Conservation (phyloP, 116 monocot species). For the Trichopus zeylanicus region DNA sequence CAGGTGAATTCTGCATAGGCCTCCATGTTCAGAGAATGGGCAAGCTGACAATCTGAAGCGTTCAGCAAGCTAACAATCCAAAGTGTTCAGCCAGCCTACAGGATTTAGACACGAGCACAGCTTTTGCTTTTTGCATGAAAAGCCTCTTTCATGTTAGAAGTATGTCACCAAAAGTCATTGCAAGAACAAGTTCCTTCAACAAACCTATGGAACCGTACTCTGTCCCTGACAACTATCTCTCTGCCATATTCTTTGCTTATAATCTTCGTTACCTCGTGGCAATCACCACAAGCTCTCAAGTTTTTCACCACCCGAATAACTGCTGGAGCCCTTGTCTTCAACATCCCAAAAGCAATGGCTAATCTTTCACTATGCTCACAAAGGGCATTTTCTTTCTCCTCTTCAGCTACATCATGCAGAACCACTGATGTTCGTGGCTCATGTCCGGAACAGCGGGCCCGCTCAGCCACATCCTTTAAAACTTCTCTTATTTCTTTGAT, state of each 20-base stretch:
- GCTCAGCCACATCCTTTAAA: constrained; percentile 42
- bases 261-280: constrained; percentile 83
- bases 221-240: constrained; percentile 82
- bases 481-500: constrained; percentile 51
- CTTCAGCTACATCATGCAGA: constrained; percentile 80
- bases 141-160: too few species aligned
- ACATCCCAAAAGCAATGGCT: constrained; percentile 77
- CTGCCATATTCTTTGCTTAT: constrained; percentile 54
- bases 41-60: too few species aligned
- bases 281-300: constrained; percentile 70
- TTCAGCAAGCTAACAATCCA: too few species aligned
- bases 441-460: constrained; percentile 49
- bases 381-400: constrained; percentile 71
- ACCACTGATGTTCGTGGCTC: constrained; percentile 52
- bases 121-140: too few species aligned
- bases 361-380: constrained; percentile 90
- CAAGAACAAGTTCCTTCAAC: constrained; percentile 59
- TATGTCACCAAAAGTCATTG: constrained; percentile 81
- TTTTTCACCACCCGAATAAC: constrained; percentile 84
- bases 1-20: too few species aligned
- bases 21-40: too few species aligned
- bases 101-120: too few species aligned
- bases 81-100: too few species aligned
- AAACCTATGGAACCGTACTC: constrained; percentile 76
- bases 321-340: constrained; percentile 49